Conservation (phyloP, 345 rosid species). For the Mangifera indica region DNA sequence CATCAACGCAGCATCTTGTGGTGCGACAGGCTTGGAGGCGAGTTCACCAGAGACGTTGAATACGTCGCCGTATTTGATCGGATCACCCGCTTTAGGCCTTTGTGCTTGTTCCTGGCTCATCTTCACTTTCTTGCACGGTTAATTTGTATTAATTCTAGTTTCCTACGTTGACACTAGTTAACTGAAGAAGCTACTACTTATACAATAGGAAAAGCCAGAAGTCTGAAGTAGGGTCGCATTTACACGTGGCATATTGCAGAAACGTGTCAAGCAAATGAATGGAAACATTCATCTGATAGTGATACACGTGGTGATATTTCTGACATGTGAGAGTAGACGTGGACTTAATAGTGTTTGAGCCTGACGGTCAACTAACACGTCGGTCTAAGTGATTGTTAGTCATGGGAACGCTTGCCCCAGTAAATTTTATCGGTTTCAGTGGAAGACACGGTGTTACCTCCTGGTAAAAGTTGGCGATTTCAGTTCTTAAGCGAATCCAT, state of each 20-base stretch:
- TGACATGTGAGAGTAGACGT: not conserved
- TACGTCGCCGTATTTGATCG: slow-evolving; percentile 59
- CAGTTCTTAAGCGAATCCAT: not conserved
- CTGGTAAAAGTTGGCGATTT: slow-evolving; percentile 67
- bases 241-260: not conserved
- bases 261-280: not conserved
- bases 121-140: not conserved
- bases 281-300: not conserved
- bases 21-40: slow-evolving; percentile 47
- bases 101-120: slow-evolving; percentile 72
- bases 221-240: too few species aligned
- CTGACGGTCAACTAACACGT: not conserved
- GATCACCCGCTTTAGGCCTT: slow-evolving; percentile 43
- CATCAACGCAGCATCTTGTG: slow-evolving; percentile 75
- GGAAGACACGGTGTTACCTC: slow-evolving; percentile 44
- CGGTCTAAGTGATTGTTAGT: not conserved
- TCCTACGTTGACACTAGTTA: not conserved
- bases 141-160: not conserved
- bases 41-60: slow-evolving; percentile 58
- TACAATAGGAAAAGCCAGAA: not conserved
- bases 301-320: not conserved
- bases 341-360: not conserved
- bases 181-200: not conserved
- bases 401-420: not conserved
- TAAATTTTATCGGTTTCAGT: too few species aligned